Conservation (phyloP, 2,329 filamentous ascomycete species). For the Penicillium corylophilum region DNA sequence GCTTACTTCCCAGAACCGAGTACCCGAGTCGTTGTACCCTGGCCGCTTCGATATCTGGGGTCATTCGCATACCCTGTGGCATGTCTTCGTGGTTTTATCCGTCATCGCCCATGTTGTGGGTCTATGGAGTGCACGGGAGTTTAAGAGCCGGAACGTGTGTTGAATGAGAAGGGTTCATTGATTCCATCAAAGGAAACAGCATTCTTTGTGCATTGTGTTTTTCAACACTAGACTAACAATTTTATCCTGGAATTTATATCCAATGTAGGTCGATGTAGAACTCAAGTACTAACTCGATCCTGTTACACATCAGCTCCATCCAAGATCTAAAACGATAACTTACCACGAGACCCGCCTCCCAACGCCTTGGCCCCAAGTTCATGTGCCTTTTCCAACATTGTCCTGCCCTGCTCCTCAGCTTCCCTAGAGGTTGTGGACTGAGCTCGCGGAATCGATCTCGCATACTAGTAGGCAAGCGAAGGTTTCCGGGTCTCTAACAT, state of each 20-base stretch:
- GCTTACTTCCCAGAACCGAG: constrained; percentile 11
- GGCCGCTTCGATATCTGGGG: constrained; percentile 37
- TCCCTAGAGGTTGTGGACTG: background rate
- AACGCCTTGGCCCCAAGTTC: constrained; percentile 28
- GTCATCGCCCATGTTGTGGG: constrained; percentile 17
- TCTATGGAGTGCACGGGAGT: constrained; percentile 33
- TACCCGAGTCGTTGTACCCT: constrained; percentile 28
- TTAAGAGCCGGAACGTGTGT: constrained; percentile 28
- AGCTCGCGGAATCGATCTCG: constrained; percentile 8
- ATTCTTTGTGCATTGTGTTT: background rate
- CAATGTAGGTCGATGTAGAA: background rate
- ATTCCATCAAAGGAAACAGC: background rate
- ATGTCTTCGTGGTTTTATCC: constrained; percentile 31
- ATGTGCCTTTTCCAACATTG: constrained; percentile 17
- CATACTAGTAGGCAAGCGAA: constrained; percentile 9
- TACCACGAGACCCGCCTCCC: constrained; percentile 25
- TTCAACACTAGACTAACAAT: background rate
- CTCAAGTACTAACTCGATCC: background rate
- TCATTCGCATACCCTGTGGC: constrained; percentile 36
- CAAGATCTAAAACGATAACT: background rate
- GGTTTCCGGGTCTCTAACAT: constrained; percentile 14
- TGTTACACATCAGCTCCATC: background rate
- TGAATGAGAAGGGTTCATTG: background rate
- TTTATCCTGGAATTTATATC: background rate
- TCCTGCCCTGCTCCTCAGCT: constrained; percentile 7